Evolutionary conservation across 345 rosid genomes (phyloP).

Genomic region (Leavenworthia alabamica): DNA sequence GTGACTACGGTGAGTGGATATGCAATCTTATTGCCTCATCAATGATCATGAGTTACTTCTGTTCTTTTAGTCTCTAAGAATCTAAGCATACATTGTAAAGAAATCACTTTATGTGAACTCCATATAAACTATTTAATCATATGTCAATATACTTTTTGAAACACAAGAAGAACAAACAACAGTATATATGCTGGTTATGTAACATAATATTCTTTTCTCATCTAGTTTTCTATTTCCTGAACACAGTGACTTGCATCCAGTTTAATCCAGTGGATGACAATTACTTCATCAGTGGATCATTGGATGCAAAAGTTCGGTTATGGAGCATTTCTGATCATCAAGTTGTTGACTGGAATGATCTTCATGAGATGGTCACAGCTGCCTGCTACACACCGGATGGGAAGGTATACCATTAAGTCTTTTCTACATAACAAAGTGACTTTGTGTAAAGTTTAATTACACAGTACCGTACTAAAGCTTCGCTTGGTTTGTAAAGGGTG

Average conservation of each 20-base stretch:
- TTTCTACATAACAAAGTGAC: background rate
- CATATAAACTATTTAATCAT: no score
- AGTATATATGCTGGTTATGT: background rate
- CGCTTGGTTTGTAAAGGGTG: constrained; percentile 58
- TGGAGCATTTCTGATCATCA: constrained; percentile 91
- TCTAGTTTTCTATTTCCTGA: constrained; percentile 7
- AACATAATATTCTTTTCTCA: constrained; percentile 8
- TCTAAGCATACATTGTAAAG: background rate
- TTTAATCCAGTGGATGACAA: constrained; percentile 91
- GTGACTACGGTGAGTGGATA: constrained; percentile 70
- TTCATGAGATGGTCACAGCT: constrained; percentile 97
- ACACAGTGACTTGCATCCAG: constrained; percentile 96
- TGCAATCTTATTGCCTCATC: background rate
- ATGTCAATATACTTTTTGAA: background rate
- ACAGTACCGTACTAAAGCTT: constrained; percentile 26
- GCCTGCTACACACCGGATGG: constrained; percentile 98
- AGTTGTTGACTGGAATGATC: constrained; percentile 92
- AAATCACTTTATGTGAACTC: background rate
- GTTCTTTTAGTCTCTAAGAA: constrained; percentile 1
- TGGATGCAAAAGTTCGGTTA: constrained; percentile 93
- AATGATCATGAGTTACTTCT: background rate
- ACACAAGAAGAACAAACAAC: background rate
- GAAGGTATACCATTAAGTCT: constrained; percentile 44
- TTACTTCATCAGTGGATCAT: constrained; percentile 94
- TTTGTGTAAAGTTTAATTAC: background rate